Base-by-base conservation (phyloP, 192 early-diverging fungal genomes). In the Allomyces arbusculus region DNA sequence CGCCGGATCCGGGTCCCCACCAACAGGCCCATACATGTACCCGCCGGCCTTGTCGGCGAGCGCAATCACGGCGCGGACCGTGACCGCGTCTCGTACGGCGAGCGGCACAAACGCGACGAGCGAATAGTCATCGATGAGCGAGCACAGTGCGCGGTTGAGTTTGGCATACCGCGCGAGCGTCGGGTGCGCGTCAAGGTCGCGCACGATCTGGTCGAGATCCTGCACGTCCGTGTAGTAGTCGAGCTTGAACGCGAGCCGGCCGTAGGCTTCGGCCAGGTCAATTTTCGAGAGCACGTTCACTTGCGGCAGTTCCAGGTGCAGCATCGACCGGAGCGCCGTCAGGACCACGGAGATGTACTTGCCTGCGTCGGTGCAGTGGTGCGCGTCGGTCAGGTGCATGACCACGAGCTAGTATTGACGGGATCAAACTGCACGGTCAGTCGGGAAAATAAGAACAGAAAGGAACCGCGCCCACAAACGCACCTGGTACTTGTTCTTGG, bases 191-290 rank as follows among this genome's bases (percentile, higher is more conserved):
- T 94, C 86, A 19, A 95, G 73, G 45, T 83, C 78, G 7, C 84
- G 79, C 45, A 93, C 77, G 19, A 98, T 73, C 65, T 94, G 92
- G 14, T 74, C 75, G 16, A 96, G 80, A 71, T 96, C 90, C 76
- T 88, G 85, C 20, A 98, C 93, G 65, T 92, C 89, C 8, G 93
- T 98, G 70, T 96, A 96, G 73, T 88, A 96, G 67, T 96, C 91
- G 44, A 96, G 80, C 63, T 84, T 88, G 75, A 96, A 96, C 26
- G 87, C 83, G 40, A 86, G 65, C 68, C 82, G 79, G 16, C 86
- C 88, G 69, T 93, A 90, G 3, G 83, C 80, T 64, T 78, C 76
- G 63, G 82, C 72, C 20, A 79, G 62, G 68, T 84, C 82, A 23
- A 81, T 64, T 67, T 84, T 84, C 55, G 75, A 77, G 0, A 84